phyloP scores from a whole-genome alignment of 192 early-diverging fungal species.

The Coemansia sp. region DNA sequence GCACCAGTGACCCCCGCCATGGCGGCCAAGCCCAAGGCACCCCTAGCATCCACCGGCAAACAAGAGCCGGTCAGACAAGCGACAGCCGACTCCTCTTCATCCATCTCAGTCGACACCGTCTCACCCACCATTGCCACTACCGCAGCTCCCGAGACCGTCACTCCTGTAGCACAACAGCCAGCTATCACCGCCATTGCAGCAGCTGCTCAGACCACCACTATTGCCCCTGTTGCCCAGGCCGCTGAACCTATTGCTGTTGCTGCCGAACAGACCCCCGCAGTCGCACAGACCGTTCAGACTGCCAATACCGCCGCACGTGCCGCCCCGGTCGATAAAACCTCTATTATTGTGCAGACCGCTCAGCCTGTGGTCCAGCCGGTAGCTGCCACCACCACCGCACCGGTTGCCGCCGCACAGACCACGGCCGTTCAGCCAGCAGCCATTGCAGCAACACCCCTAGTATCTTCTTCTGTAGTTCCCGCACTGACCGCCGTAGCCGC shows the following conservation, averaged over 20 bases:
- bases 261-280: background rate
- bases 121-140: background rate
- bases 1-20: background rate
- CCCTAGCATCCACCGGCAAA: constrained; percentile 15
- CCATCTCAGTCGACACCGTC: background rate
- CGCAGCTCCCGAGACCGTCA: background rate
- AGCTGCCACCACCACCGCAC: background rate
- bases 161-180: background rate
- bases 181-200: background rate
- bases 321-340: background rate
- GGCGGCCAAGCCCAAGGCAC: background rate
- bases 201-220: background rate
- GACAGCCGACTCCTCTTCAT: background rate
- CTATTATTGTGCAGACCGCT: constrained; percentile 1
- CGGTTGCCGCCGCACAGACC: constrained; percentile 1
- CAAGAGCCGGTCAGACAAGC: constrained; percentile 30
- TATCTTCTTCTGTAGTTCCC: background rate
- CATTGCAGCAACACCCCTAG: background rate
- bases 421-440: background rate
- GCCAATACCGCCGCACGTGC: background rate
- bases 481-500: background rate
- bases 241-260: constrained; percentile 3
- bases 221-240: background rate
- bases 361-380: constrained; percentile 5
- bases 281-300: background rate